phyloP scores from a whole-genome alignment of 2,329 filamentous ascomycete species.

The Trichoderma sp. region DNA sequence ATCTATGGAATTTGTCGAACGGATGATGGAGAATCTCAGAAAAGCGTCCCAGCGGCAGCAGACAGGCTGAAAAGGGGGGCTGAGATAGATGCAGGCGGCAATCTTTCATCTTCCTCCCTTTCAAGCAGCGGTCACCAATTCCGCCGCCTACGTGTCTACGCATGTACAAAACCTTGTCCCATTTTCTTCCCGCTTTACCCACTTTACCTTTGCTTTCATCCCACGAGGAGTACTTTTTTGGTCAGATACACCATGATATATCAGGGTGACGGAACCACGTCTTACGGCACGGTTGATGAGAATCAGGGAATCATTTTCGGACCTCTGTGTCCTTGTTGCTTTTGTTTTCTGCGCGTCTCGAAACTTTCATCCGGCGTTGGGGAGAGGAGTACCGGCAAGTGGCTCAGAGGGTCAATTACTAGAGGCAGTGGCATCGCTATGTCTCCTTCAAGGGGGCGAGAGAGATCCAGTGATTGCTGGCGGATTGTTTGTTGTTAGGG shows the following conservation, averaged over 20 bases:
- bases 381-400: constrained; percentile 18
- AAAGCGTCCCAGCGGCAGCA: constrained; percentile 40
- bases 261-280: constrained; percentile 10
- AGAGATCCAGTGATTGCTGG: neutral
- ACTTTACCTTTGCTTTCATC: constrained; percentile 3
- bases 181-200: neutral
- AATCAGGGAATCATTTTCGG: neutral
- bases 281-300: constrained; percentile 10
- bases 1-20: constrained; percentile 54
- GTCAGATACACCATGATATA: constrained; percentile 10
- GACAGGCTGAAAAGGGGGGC: neutral
- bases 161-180: neutral
- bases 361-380: constrained; percentile 19
- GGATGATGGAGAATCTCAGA: constrained; percentile 55
- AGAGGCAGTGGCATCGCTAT: constrained; percentile 4
- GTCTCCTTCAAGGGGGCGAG: neutral
- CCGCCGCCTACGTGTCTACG: neutral
- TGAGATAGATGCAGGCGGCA: neutral
- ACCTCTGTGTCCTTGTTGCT: neutral
- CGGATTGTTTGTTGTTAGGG: neutral
- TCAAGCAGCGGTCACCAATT: neutral
- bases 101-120: neutral
- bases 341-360: neutral
- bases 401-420: constrained; percentile 4
- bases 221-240: neutral